Evolutionary conservation across 228 moss, liverwort and hornwort genomes (phyloP).

Genomic region (Sphagnum fallax): DNA sequence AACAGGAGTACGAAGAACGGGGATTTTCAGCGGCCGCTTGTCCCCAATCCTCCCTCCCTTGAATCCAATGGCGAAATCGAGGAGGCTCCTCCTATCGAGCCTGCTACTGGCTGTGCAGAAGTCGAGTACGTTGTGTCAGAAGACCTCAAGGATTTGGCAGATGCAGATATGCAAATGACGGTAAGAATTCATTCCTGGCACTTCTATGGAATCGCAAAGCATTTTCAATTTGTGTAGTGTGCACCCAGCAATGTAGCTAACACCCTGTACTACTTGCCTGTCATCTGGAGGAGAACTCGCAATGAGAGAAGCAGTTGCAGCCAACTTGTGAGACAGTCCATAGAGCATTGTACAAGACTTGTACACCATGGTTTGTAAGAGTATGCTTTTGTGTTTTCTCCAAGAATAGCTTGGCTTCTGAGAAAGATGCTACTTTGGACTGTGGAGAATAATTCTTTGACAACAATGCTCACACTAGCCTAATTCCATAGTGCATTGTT

Average conservation of each 20-base stretch:
- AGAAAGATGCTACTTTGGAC: too few species aligned
- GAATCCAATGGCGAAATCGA: constrained; percentile 17
- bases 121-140: constrained; percentile 86
- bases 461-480: too few species aligned
- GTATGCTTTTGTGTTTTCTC: constrained; percentile 2
- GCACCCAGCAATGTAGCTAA: too few species aligned
- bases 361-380: constrained; percentile 1
- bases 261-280: too few species aligned
- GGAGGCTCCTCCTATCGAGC: constrained; percentile 30
- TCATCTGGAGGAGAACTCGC: too few species aligned
- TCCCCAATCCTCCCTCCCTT: constrained; percentile 28
- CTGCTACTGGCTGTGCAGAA: constrained; percentile 39
- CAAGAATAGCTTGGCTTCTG: too few species aligned
- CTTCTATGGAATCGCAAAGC: too few species aligned
- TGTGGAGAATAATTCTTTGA: too few species aligned
- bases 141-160: constrained; percentile 69
- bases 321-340: too few species aligned
- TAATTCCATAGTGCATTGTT: neutral
- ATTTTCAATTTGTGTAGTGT: too few species aligned
- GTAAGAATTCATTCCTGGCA: constrained; percentile 26
- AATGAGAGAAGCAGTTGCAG: too few species aligned
- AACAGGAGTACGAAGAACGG: constrained; percentile 13
- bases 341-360: too few species aligned
- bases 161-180: constrained; percentile 47
- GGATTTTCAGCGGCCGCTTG: constrained; percentile 11